phyloP scores from a whole-genome alignment of 2,329 filamentous ascomycete species.

The Sporothrix inflata region DNA sequence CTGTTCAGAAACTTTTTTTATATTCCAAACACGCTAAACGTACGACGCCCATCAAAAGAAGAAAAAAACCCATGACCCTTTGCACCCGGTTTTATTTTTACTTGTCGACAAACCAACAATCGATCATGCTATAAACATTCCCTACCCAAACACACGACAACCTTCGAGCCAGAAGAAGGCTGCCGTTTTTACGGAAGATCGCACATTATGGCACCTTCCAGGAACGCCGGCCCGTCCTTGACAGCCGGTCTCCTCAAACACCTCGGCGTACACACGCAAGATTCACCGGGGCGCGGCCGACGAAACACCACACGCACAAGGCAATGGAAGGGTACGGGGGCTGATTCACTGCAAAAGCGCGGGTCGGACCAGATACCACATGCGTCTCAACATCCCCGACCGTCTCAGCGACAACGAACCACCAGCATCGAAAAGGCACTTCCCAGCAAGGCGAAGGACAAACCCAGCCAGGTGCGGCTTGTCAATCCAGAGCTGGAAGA shows the following conservation, averaged over 20 bases:
- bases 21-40: not conserved
- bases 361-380: not conserved
- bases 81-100: not conserved
- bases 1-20: not conserved
- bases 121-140: not conserved
- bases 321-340: slow-evolving; percentile 64
- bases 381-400: not conserved
- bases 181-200: not conserved
- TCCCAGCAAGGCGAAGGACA: not conserved
- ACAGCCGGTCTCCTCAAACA: slow-evolving; percentile 40
- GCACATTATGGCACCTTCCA: slow-evolving; percentile 24
- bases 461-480: not conserved
- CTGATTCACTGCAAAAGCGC: slow-evolving; percentile 48
- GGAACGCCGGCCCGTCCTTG: slow-evolving; percentile 26
- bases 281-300: slow-evolving; percentile 19
- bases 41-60: not conserved
- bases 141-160: not conserved
- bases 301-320: slow-evolving; percentile 28
- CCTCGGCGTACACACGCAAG: slow-evolving; percentile 41
- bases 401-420: not conserved
- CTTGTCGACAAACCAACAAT: not conserved
- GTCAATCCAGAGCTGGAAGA: slow-evolving; percentile 23
- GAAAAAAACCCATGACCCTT: not conserved
- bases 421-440: not conserved
- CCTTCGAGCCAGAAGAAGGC: not conserved